These are phyloP conservation scores for Pseudonitzschia delicatissima DNA, from an alignment of 108 stramenopile genomes.

Conservation along the genomic window DNA sequence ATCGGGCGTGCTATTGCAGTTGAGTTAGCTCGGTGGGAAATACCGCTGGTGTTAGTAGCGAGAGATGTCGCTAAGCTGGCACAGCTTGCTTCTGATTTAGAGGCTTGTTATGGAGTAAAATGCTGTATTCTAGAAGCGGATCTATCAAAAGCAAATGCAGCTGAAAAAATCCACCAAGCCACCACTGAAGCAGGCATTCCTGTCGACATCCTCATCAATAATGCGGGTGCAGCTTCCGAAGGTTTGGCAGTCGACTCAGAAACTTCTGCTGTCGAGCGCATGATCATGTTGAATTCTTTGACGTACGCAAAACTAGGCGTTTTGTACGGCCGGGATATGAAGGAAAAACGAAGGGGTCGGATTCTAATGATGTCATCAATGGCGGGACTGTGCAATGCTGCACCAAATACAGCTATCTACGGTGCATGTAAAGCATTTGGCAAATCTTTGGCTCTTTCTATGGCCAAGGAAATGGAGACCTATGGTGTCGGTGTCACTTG, in stretches of 20 bases:
- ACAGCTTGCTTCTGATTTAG: conserved; percentile 69
- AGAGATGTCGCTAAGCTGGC: conserved; percentile 58
- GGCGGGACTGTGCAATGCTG: conserved; percentile 54
- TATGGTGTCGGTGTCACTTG: conserved; percentile 87
- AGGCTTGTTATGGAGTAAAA: conserved; percentile 75
- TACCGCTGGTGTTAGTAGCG: conserved; percentile 82
- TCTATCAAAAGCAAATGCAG: conserved; percentile 56
- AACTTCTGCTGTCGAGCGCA: conserved; percentile 35
- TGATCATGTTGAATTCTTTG: conserved; percentile 67
- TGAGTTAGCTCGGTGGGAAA: conserved; percentile 78
- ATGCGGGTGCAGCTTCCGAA: conserved; percentile 69
- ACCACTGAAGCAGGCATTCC: conserved; percentile 60
- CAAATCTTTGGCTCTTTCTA: conserved; percentile 58
- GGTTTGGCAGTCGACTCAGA: conserved; percentile 55
- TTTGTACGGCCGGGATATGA: conserved; percentile 83
- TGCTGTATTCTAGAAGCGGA: conserved; percentile 77
- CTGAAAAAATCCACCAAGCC: conserved; percentile 57
- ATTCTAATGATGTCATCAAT: conserved; percentile 81
- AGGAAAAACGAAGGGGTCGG: conserved; percentile 61
- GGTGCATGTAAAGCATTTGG: conserved; percentile 82
- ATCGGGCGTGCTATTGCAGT: conserved; percentile 83
- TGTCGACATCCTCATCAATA: conserved; percentile 82
- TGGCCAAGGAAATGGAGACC: conserved; percentile 79
- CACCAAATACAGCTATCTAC: conserved; percentile 71
- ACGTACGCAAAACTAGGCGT: conserved; percentile 51